Conservation (phyloP, 1,284 basidiomycete genomes). For the Rhodofomes roseus region DNA sequence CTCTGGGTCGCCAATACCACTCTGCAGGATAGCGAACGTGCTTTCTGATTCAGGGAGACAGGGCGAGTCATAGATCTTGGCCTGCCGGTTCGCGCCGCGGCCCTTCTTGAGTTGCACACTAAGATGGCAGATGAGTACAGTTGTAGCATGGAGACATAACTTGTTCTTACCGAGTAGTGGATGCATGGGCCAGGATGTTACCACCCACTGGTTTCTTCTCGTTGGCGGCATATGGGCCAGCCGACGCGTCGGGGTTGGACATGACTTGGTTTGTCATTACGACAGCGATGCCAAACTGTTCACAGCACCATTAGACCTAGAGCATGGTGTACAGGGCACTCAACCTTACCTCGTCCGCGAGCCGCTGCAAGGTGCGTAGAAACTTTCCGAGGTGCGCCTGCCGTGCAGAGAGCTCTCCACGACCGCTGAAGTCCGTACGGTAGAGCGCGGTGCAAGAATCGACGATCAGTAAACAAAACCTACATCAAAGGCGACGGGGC, state of each 20-base stretch:
- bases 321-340: neutral
- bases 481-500: constrained; percentile 28
- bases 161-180: constrained; percentile 74
- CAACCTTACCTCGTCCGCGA: constrained; percentile 87
- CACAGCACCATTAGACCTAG: neutral
- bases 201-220: constrained; percentile 99
- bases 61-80: constrained; percentile 97
- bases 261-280: constrained; percentile 99
- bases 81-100: constrained; percentile 89
- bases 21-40: constrained; percentile 88
- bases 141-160: neutral
- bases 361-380: constrained; percentile 85
- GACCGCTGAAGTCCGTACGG: constrained; percentile 93
- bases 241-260: constrained; percentile 94
- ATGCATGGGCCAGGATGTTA: constrained; percentile 95
- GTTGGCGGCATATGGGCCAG: constrained; percentile 82
- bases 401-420: constrained; percentile 93
- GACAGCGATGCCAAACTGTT: constrained; percentile 93
- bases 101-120: constrained; percentile 93
- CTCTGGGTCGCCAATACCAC: constrained; percentile 90
- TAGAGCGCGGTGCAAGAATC: constrained; percentile 97
- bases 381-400: constrained; percentile 99
- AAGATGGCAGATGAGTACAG: constrained; percentile 1
- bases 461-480: constrained; percentile 95
- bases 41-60: constrained; percentile 97